These are phyloP conservation scores for Pholiota conissans DNA, from an alignment of 768 basidiomycete species.

Conservation along the genomic window DNA sequence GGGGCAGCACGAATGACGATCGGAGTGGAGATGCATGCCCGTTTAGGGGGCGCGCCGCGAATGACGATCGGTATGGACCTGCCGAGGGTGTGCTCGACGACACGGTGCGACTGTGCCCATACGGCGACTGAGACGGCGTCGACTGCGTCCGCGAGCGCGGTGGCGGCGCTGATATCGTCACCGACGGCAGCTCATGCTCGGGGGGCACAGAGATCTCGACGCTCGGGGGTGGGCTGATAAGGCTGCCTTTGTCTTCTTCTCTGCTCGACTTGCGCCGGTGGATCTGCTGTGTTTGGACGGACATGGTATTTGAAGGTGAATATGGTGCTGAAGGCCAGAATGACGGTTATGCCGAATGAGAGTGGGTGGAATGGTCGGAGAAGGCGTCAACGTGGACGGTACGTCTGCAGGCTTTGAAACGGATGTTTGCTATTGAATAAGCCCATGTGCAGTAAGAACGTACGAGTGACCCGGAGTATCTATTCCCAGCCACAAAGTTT, in stretches of 20 bases:
- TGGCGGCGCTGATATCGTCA: conserved; percentile 14
- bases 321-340: not conserved
- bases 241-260: conserved; percentile 33
- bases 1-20: conserved; percentile 27
- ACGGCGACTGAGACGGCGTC: conserved; percentile 7
- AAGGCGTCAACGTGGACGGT: not conserved
- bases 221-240: conserved; percentile 13
- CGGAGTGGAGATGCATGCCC: conserved; percentile 32
- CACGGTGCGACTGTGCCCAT: conserved; percentile 12
- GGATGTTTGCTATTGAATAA: not conserved
- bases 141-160: conserved; percentile 13
- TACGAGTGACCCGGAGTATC: not conserved
- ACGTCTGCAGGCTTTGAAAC: not conserved
- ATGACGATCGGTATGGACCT: conserved; percentile 31
- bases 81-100: conserved; percentile 20
- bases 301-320: not conserved
- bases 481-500: not conserved
- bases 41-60: conserved; percentile 21
- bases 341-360: not conserved
- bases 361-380: not conserved
- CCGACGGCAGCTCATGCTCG: conserved; percentile 15
- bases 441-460: not conserved
- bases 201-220: conserved; percentile 14
- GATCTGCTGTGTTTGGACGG: conserved; percentile 22
- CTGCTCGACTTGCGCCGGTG: conserved; percentile 49